A percentile compares a stretch with the other conserved stretches of the same genome.
These are phyloP conservation scores for Globisporangium middletonii DNA, from an alignment of 352 stramenopile species.

Conservation along the genomic window DNA sequence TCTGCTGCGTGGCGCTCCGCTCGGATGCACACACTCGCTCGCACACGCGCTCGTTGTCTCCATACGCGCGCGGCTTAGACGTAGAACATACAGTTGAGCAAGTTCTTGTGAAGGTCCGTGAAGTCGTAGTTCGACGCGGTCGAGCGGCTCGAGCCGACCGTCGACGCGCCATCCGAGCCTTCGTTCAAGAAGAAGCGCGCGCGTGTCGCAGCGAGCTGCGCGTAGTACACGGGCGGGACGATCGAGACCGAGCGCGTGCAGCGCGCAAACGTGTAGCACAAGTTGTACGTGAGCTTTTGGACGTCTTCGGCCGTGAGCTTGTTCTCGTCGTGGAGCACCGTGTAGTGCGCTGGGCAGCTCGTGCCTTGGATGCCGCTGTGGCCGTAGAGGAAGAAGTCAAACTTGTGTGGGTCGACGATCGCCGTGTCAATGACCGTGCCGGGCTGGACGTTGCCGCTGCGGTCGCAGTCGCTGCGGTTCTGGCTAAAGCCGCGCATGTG, in stretches of 20 bases:
- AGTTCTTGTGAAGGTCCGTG: slow-evolving; percentile 13
- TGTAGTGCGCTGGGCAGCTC: slow-evolving; percentile 57
- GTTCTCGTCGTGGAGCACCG: slow-evolving; percentile 61
- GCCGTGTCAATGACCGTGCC: slow-evolving; percentile 53
- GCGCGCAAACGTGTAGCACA: slow-evolving; percentile 64
- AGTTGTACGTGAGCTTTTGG: slow-evolving; percentile 34
- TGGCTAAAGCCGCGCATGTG: slow-evolving; percentile 48
- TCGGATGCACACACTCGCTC: too few species aligned
- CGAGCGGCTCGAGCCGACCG: slow-evolving; percentile 11
- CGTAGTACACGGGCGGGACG: slow-evolving; percentile 65
- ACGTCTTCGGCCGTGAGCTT: slow-evolving; percentile 29
- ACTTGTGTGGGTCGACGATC: slow-evolving; percentile 53
- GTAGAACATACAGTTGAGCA: slow-evolving; percentile 16
- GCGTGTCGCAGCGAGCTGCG: slow-evolving; percentile 53
- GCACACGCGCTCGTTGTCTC: neutral
- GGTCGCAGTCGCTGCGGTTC: slow-evolving; percentile 19
- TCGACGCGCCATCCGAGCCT: slow-evolving; percentile 16
- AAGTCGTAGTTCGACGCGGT: slow-evolving; percentile 17
- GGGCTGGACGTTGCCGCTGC: slow-evolving; percentile 35
- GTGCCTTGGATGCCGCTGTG: slow-evolving; percentile 68
- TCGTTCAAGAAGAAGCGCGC: slow-evolving; percentile 52
- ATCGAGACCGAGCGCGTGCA: slow-evolving; percentile 70
- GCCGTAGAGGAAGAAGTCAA: slow-evolving; percentile 69
- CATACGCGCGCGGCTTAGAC: slow-evolving; percentile 1
- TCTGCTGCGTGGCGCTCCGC: too few species aligned